Percentiles rank a stretch among this genome's conserved stretches.
Conservation (phyloP, 176 grass and related monocot species). For the Carex littledalei region DNA sequence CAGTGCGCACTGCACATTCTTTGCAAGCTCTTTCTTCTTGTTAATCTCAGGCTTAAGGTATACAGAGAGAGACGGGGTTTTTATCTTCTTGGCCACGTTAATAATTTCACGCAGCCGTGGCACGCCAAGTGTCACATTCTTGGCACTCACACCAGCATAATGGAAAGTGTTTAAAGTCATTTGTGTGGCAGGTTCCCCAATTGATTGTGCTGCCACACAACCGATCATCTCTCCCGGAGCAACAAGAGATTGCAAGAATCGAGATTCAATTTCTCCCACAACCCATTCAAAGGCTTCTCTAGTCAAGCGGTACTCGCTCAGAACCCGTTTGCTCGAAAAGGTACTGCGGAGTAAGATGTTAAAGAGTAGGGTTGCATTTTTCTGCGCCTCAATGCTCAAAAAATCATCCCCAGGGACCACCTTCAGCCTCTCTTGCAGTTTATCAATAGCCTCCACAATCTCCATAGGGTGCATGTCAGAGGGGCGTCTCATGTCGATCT, state of each 20-base stretch:
- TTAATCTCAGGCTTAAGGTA: conserved; percentile 77
- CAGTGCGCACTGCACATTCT: conserved; percentile 97
- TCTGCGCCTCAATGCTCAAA: conserved; percentile 93
- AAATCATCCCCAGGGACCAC: conserved; percentile 96
- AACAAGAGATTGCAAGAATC: conserved; percentile 88
- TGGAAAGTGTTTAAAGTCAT: conserved; percentile 98
- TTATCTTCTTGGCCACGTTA: conserved; percentile 99
- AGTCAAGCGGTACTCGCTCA: conserved; percentile 89
- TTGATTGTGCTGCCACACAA: conserved; percentile 95
- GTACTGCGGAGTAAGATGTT: conserved; percentile 93
- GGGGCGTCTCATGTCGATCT: conserved; percentile 84
- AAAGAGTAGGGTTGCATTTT: conserved; percentile 94
- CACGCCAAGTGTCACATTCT: conserved; percentile 99
- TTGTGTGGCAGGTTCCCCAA: conserved; percentile 94
- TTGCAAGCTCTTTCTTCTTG: conserved; percentile 81
- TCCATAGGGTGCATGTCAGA: conserved; percentile 99
- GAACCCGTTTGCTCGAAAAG: conserved; percentile 91
- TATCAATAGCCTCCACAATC: conserved; percentile 97
- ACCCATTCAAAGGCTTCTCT: conserved; percentile 99
- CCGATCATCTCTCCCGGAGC: conserved; percentile 99
- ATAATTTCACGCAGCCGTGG: conserved; percentile 96
- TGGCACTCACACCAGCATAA: conserved; percentile 99
- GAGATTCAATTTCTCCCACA: conserved; percentile 90
- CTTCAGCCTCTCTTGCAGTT: conserved; percentile 89
- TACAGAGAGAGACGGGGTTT: conserved; percentile 90